Base-by-base conservation (phyloP, 495 filamentous ascomycete species). In the Usnea hakonensis region DNA sequence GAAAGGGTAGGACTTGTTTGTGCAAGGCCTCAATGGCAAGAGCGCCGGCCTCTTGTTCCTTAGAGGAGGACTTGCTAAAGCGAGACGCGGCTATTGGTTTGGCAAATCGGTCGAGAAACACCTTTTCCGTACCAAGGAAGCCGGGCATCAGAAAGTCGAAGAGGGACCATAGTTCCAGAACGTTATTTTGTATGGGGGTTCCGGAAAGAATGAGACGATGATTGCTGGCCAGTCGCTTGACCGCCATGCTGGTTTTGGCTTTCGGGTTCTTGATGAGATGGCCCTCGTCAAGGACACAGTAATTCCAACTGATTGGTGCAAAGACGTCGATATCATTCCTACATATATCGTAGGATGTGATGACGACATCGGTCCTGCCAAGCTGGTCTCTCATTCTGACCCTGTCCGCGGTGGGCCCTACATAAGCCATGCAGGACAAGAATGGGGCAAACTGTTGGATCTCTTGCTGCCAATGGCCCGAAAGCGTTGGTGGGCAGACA, bases 111-210 rank as follows among this genome's bases (percentile, higher is more conserved):
- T 98, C 95, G 48, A 95, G 78, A 80, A 98, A 98, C 32, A 98
- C 93, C 74, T 96, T 97, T 69, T 98, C 94, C 0, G 94, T 90
- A n/a, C 94, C 94, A 10, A 98, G 78, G 80, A 98, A 98, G 9
- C 94, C 95, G 6, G 94, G 94, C 94, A 98, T 98, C 62, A 98
- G 76, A 78, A 98, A 98, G 74, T 98, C 94, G 69, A 98, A 97
- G 9, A 98, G 83, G 0, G 95, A 97, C 94, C 94, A 98, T n/a
- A 98, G 79, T 70, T 98, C 94, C 10, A 96, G 80, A 23, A 98
- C 87, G 71, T 97, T 98, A 74, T 98, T 98, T 72, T 98, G 94
- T 68, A 98, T 98, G 0, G 94, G 94, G 3, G 94, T 98, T 46
- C 94, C 94, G 16, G 94, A 97, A 7, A 98, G 82, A 64, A 98